A percentile compares a stretch with the other conserved stretches of the same genome.
These are phyloP conservation scores for Scedosporium aurantiacum DNA, from an alignment of 2,329 filamentous ascomycete species.

Conservation along the genomic window DNA sequence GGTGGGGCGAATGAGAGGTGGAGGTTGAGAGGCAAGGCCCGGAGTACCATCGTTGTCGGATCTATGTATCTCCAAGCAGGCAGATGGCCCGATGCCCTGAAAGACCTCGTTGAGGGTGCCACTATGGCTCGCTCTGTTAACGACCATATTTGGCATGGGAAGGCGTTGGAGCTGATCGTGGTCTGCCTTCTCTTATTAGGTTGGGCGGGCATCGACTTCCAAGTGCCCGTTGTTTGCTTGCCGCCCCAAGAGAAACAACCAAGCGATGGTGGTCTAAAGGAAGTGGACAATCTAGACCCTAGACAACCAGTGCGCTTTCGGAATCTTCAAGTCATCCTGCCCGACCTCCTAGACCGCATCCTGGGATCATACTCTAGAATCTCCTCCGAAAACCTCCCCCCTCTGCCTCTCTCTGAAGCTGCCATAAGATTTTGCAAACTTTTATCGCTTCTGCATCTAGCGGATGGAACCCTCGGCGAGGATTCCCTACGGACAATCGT, in stretches of 20 bases:
- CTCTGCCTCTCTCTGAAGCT: slow-evolving; percentile 60
- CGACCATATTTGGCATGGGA: slow-evolving; percentile 96
- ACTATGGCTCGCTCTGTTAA: slow-evolving; percentile 65
- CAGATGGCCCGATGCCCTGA: slow-evolving; percentile 78
- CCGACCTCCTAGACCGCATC: slow-evolving; percentile 66
- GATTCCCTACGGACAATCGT: slow-evolving; percentile 55
- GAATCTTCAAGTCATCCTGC: slow-evolving; percentile 48
- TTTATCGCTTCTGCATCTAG: slow-evolving; percentile 54
- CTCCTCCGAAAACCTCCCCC: slow-evolving; percentile 59
- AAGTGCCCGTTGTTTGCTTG: slow-evolving; percentile 50
- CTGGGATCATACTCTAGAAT: slow-evolving; percentile 62
- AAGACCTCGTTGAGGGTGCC: slow-evolving; percentile 71
- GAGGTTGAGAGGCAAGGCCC: slow-evolving; percentile 69
- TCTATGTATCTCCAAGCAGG: slow-evolving; percentile 82
- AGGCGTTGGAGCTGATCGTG: slow-evolving; percentile 79
- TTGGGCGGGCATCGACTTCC: slow-evolving; percentile 76
- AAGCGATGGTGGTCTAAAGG: slow-evolving; percentile 11
- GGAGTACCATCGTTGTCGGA: slow-evolving; percentile 68
- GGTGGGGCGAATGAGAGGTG: slow-evolving; percentile 64
- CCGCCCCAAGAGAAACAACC: slow-evolving; percentile 37
- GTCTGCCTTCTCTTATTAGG: slow-evolving; percentile 73
- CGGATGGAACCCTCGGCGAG: slow-evolving; percentile 50
- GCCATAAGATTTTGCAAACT: slow-evolving; percentile 64
- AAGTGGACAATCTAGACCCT: slow-evolving; percentile 21
- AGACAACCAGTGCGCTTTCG: slow-evolving; percentile 42